Evolutionary conservation across 257 asterid genomes (phyloP), one percentile per base, ranked within the genome.

Genomic region (Prunella vulgaris): DNA sequence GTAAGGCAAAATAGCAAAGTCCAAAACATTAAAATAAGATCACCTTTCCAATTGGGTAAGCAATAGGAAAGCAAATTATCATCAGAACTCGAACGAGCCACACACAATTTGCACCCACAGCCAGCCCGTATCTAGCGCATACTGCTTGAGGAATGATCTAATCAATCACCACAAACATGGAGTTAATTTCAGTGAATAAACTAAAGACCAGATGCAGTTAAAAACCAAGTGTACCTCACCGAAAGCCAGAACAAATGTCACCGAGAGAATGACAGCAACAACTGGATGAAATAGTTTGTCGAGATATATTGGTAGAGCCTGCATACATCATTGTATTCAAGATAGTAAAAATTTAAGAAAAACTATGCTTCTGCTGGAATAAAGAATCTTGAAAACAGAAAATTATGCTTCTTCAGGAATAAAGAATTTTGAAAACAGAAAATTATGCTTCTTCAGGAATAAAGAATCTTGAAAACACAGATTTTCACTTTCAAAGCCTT

Each of bases 11-110:
- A 35, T 12, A 35, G 2, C 42, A 7, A 35, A 35, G 42, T 35
- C 17, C 21, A 46, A 15, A 46, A 46, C 21, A 65, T 14, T 9
- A 40, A 3, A 38, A 15, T 27, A 62, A 37, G 62, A 18, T 66
- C 78, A 89, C 99, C 95, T 89, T 94, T 70, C 95, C 97, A 72
- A 89, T 91, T 1, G 99, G 99, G 80, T 82, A 94, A 74, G 97
- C 76, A 72, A 94, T 83, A 8, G 97, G 97, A 76, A 32, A 94
- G 81, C 97, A 91, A 64, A 94, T 60, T 68, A 89, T 85, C 97
- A 94, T 91, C 83, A 94, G 79, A 74, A 85, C 25, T 10, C 89
- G 97, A 69, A 94, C 99, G 8, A 94, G 97, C 97, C 97, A 91
- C 25, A 84, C 85, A 28, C 87, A 89, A 76, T 87, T 91, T 17